A percentile compares a stretch with the other conserved stretches of the same genome.
phyloP scores from a whole-genome alignment of 768 basidiomycete species.

The Tubosaeta sp. region DNA sequence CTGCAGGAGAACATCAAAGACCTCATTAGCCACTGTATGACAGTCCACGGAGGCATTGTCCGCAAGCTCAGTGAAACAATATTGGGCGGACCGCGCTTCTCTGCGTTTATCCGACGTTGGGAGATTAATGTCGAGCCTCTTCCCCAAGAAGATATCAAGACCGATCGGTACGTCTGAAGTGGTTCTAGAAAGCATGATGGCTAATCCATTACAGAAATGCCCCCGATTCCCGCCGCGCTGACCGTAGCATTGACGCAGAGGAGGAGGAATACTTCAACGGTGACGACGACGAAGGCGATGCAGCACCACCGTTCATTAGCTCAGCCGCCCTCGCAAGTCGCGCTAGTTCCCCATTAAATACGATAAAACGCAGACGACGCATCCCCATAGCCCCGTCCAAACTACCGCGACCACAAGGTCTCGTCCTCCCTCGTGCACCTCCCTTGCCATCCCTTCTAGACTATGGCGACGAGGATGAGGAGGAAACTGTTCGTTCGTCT shows the following conservation, averaged over 20 bases:
- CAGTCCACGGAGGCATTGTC: slow-evolving; percentile 62
- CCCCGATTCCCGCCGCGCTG: slow-evolving; percentile 38
- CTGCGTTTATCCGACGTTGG: slow-evolving; percentile 71
- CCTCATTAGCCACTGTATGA: slow-evolving; percentile 80
- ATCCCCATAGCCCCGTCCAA: slow-evolving; percentile 42
- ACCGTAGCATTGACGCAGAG: slow-evolving; percentile 58
- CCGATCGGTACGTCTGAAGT: slow-evolving; percentile 44
- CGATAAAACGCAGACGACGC: slow-evolving; percentile 59
- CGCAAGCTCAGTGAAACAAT: slow-evolving; percentile 57
- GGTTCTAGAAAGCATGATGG: not conserved
- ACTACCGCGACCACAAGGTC: slow-evolving; percentile 41
- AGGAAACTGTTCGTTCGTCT: slow-evolving; percentile 23
- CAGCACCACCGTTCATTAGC: slow-evolving; percentile 30
- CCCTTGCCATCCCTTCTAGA: slow-evolving; percentile 63
- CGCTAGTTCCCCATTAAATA: slow-evolving; percentile 30
- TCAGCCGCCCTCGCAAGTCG: slow-evolving; percentile 25
- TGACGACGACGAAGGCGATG: slow-evolving; percentile 73
- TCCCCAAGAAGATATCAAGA: slow-evolving; percentile 47
- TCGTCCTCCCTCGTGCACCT: slow-evolving; percentile 44
- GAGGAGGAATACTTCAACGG: slow-evolving; percentile 95
- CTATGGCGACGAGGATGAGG: slow-evolving; percentile 71
- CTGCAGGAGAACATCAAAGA: slow-evolving; percentile 83
- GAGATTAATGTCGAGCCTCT: slow-evolving; percentile 90
- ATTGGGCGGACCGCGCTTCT: slow-evolving; percentile 64
- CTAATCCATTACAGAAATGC: slow-evolving; percentile 32